phyloP scores from a whole-genome alignment of 768 basidiomycete genomes.

The Lactarius akahatsu region DNA sequence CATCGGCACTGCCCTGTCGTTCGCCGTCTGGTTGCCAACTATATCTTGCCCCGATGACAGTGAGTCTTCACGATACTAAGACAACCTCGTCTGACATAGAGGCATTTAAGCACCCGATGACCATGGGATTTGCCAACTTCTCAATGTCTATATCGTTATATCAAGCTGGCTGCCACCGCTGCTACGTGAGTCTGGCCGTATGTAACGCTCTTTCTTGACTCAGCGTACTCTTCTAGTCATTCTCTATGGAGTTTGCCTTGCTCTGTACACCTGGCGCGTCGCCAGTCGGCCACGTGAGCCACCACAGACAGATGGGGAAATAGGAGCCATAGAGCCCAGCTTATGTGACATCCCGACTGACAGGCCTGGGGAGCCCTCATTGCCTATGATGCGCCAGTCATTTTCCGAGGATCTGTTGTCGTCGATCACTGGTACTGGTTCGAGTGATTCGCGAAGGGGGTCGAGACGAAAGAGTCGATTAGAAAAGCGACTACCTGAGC shows the following conservation, averaged over 20 bases:
- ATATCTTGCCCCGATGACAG: constrained; percentile 48
- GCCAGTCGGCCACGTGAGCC: constrained; percentile 23
- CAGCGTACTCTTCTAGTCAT: constrained; percentile 37
- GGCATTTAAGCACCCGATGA: constrained; percentile 40
- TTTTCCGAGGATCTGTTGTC: constrained; percentile 10
- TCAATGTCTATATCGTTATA: constrained; percentile 49
- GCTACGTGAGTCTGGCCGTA: constrained; percentile 39
- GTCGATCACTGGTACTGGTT: constrained; percentile 5
- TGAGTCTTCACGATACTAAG: constrained; percentile 30
- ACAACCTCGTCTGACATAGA: neutral
- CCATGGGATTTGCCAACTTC: constrained; percentile 46
- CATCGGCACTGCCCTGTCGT: constrained; percentile 44
- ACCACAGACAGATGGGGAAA: constrained; percentile 9
- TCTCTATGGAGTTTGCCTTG: constrained; percentile 45
- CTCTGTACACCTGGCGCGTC: constrained; percentile 41
- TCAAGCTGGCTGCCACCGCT: constrained; percentile 55
- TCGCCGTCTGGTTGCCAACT: constrained; percentile 43
- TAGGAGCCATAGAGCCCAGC: neutral
- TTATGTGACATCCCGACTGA: neutral
- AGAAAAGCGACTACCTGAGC: constrained; percentile 32
- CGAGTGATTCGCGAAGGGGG: constrained; percentile 8
- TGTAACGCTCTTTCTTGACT: constrained; percentile 12
- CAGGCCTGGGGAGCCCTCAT: neutral
- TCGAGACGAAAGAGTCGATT: constrained; percentile 24
- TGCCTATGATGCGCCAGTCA: neutral